Base-by-base conservation (phyloP, 108 stramenopile species). In the Fistulifera pelliculosa region DNA sequence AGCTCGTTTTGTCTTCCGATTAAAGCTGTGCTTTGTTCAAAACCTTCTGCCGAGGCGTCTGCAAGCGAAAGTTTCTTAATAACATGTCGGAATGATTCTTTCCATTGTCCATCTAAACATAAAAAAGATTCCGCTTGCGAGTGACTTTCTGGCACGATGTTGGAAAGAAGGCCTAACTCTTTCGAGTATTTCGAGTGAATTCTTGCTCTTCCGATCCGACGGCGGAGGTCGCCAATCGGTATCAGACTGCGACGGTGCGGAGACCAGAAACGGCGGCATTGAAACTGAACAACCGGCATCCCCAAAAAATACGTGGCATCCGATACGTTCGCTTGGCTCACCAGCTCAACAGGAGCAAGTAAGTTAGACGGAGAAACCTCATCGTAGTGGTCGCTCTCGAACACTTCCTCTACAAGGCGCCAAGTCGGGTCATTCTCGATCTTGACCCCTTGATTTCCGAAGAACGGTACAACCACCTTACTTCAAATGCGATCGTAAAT, bases 311-410 rank as follows among this genome's bases (percentile, higher is more conserved):
- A 60, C 45, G 55, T 55, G 10, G 38, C 38, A 12, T 64, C 6
- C 41, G 47, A 10, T 41, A 31, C 22, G 13, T 35, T 15, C 4
- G 22, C 43, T 10, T 54, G 28, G 3, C 43, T 38, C 24, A 62
- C 42, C 41, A 90, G 24, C 11, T 42, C 43, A 17, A 70, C 54
- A 13, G 82, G 84, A 14, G 69, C 64, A 17, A 93, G 56, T 51
- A 93, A 61, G 18, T 52, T 62, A 12, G 60, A 64, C 22, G 73
- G 75, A 27, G 56, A 47, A 17, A 83, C 58, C 17, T 54, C 45
- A 41, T 77, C 75, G 25, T 76, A 52, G 47, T 88, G 76, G 61
- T 93, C 90, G 17, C 74, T 88, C 47, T 93, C 90, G 49, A 86
- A 73, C 8, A 93, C 69, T 63, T 93, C 90, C 7, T 77, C 73